A percentile compares a stretch with the other conserved stretches of the same genome.
phyloP scores from a whole-genome alignment of 257 asterid genomes.

The Pogostemon cablin region DNA sequence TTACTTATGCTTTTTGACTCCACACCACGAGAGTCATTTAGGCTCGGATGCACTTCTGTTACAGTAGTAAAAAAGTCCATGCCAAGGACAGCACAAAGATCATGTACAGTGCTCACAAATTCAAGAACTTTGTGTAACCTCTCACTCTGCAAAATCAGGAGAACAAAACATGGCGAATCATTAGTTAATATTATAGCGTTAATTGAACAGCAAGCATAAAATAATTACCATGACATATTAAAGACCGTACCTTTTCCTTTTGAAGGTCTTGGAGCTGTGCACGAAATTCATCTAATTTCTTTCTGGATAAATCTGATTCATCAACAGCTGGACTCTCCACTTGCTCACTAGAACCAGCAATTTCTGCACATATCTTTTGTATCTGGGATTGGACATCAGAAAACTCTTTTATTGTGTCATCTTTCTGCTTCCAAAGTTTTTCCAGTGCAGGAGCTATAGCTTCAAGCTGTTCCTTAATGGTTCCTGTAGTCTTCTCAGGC shows the following conservation, averaged over 20 bases:
- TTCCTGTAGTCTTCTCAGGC: slow-evolving; percentile 95
- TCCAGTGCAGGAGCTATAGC: slow-evolving; percentile 90
- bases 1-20: slow-evolving; percentile 94
- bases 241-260: slow-evolving; percentile 71
- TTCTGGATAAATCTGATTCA: slow-evolving; percentile 81
- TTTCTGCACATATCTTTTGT: slow-evolving; percentile 78
- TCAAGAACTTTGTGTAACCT: slow-evolving; percentile 94
- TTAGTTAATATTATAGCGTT: slow-evolving; percentile 7
- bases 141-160: slow-evolving; percentile 70
- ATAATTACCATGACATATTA: slow-evolving; percentile 24
- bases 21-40: slow-evolving; percentile 72
- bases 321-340: slow-evolving; percentile 68
- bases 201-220: not conserved
- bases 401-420: slow-evolving; percentile 80
- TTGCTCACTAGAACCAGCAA: slow-evolving; percentile 69
- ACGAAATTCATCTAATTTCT: slow-evolving; percentile 78
- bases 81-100: slow-evolving; percentile 95
- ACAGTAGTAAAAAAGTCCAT: slow-evolving; percentile 79
- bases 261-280: slow-evolving; percentile 92
- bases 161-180: slow-evolving; percentile 26
- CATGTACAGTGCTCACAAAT: slow-evolving; percentile 91
- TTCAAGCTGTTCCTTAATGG: slow-evolving; percentile 95
- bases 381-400: slow-evolving; percentile 90
- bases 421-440: slow-evolving; percentile 81
- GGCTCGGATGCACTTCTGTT: slow-evolving; percentile 92